phyloP scores from a whole-genome alignment of 805 yeast species.

The Ascoidea tarda region DNA sequence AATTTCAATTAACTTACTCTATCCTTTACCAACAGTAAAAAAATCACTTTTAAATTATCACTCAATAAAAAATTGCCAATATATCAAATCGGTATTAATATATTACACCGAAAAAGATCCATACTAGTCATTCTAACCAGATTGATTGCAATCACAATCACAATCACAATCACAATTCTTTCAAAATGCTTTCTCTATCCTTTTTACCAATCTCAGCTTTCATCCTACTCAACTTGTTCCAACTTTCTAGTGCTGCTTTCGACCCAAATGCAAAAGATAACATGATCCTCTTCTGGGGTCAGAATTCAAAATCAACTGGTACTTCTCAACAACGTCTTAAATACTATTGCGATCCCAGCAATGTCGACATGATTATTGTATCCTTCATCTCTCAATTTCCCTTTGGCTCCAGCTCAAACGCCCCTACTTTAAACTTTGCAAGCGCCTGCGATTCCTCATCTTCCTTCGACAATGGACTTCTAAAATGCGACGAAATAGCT shows the following conservation, averaged over 20 bases:
- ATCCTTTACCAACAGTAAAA: no score
- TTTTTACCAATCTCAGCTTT: background rate
- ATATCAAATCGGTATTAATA: no score
- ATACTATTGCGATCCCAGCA: conserved; percentile 36
- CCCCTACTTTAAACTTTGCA: conserved; percentile 30
- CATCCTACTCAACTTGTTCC: background rate
- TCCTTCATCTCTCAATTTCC: conserved; percentile 27
- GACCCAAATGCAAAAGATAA: conserved; percentile 24
- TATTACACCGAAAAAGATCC: no score
- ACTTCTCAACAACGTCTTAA: conserved; percentile 30
- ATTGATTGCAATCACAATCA: no score
- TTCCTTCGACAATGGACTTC: conserved; percentile 15
- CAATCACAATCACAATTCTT: no score
- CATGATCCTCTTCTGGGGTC: conserved; percentile 62
- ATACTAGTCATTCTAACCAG: no score
- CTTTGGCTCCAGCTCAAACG: conserved; percentile 8
- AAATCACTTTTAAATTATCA: no score
- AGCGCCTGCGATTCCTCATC: conserved; percentile 15
- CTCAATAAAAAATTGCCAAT: no score
- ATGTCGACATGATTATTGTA: conserved; percentile 28
- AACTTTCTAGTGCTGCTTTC: conserved; percentile 19
- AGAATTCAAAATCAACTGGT: conserved; percentile 26
- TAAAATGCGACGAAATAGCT: conserved; percentile 32
- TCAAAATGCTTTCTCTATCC: no score
- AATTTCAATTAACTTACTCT: no score